Base-by-base conservation (phyloP, 2,329 filamentous ascomycete genomes). In the Aureobasidium sp. region DNA sequence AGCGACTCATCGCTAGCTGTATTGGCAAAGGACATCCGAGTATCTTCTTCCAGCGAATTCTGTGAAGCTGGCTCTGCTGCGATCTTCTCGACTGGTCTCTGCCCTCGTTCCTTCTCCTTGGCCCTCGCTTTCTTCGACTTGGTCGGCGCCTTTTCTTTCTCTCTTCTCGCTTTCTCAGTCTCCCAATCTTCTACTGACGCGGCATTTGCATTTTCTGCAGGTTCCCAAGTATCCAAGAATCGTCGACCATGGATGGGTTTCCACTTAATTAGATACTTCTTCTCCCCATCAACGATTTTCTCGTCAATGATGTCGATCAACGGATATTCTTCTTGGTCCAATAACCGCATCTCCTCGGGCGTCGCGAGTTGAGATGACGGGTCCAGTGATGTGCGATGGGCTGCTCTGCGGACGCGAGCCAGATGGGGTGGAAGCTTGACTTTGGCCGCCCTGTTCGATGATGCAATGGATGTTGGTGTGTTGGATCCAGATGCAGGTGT, bases 191-290 rank as follows among this genome's bases (percentile, higher is more conserved):
- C 8, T 25, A 61, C 58, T 33, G 58, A 45, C 4, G n/a, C 23
- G 18, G 43, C 58, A 16, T 61, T 61, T 2, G 58, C 58, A 29
- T 61, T 40, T 16, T 50, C 58, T 7, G 27, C 45, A 20, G 58
- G 58, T 33, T 61, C 58, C 58, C 58, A 61, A 4, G 58, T 61
- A 31, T 61, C 31, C 15, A 38, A 15, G 15, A 61, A 61, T 23
- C 11, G 9, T 29, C 58, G 27, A 5, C 58, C 58, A 16, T 50
- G 25, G 27, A 61, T 61, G n/a, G 58, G 58, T n/a, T 61, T 7
- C 58, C 58, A 61, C 23, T 61, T 48, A 23, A 61, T 61, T 31
- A 50, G 31, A 16, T 61, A 61, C n/a, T 51, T 50, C 27, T 33
- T 45, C 4, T 38, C 31, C 3, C 58, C 58, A 3, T 27, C n/a